Evolutionary conservation across 305 asterid genomes (phyloP).

Genomic region (Fraxinus latifolia): DNA sequence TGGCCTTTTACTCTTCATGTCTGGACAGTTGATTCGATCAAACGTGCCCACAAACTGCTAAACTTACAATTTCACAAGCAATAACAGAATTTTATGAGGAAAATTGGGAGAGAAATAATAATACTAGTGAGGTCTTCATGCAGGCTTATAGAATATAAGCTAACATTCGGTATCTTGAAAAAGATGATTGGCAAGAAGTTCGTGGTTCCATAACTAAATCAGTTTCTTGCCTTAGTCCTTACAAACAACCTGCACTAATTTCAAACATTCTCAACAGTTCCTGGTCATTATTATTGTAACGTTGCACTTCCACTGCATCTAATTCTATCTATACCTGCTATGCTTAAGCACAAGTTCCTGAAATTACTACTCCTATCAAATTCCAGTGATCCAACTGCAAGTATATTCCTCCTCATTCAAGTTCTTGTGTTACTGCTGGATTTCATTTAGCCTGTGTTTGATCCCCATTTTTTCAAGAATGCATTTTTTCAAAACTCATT

Average conservation of each 20-base stretch:
- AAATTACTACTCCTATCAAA: background rate
- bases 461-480: background rate
- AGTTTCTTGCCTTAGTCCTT: background rate
- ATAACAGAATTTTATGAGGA: background rate
- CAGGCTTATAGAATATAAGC: background rate
- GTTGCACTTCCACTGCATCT: background rate
- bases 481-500: background rate
- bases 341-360: background rate
- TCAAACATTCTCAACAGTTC: background rate
- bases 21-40: constrained; percentile 6
- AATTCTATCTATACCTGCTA: background rate
- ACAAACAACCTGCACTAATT: background rate
- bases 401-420: background rate
- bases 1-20: background rate
- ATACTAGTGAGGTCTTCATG: background rate
- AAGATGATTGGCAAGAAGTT: background rate
- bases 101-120: background rate
- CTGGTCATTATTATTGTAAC: background rate
- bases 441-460: background rate
- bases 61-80: constrained; percentile 2
- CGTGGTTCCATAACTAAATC: background rate
- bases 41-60: background rate
- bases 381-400: background rate
- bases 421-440: background rate
- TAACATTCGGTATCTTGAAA: background rate